Conservation (phyloP, 805 yeast species). For the Candida nonsorbophila region DNA sequence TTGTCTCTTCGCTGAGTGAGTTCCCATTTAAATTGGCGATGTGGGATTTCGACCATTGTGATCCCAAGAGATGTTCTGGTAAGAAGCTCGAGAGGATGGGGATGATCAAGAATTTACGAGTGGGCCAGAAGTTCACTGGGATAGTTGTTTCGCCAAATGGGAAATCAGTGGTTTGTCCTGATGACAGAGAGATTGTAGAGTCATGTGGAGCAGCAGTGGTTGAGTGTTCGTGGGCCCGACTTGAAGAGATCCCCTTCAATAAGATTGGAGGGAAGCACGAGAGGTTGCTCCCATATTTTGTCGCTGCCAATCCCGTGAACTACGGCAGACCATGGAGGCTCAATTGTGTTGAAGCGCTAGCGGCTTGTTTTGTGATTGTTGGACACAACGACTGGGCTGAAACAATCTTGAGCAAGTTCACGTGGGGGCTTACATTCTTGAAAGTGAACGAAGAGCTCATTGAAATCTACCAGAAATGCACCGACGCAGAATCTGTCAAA, state of each 20-base stretch:
- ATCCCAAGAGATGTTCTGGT: slow-evolving; percentile 95
- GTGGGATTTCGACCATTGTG: slow-evolving; percentile 99
- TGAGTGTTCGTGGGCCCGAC: slow-evolving; percentile 96
- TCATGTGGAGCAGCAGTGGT: slow-evolving; percentile 91
- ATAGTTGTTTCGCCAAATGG: slow-evolving; percentile 93
- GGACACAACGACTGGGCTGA: slow-evolving; percentile 90
- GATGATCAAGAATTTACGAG: slow-evolving; percentile 64
- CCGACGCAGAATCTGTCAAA: slow-evolving; percentile 70
- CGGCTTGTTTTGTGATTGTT: slow-evolving; percentile 93
- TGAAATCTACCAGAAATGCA: slow-evolving; percentile 69
- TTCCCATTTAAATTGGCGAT: slow-evolving; percentile 80
- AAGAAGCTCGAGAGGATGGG: slow-evolving; percentile 90
- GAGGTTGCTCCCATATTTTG: slow-evolving; percentile 81
- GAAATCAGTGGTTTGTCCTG: slow-evolving; percentile 81
- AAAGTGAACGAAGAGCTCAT: slow-evolving; percentile 76
- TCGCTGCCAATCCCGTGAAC: slow-evolving; percentile 96
- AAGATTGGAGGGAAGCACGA: slow-evolving; percentile 90
- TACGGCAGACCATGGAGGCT: slow-evolving; percentile 94
- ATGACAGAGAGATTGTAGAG: slow-evolving; percentile 74
- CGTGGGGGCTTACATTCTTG: slow-evolving; percentile 91
- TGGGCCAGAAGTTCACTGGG: slow-evolving; percentile 94
- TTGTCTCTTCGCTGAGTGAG: slow-evolving; percentile 15
- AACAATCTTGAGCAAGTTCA: slow-evolving; percentile 67
- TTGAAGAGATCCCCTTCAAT: slow-evolving; percentile 93
- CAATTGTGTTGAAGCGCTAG: slow-evolving; percentile 95